Evolutionary conservation across 208 protist species (phyloP), one percentile per base, ranked within the genome.

Genomic region (Zelonia costaricensis): DNA sequence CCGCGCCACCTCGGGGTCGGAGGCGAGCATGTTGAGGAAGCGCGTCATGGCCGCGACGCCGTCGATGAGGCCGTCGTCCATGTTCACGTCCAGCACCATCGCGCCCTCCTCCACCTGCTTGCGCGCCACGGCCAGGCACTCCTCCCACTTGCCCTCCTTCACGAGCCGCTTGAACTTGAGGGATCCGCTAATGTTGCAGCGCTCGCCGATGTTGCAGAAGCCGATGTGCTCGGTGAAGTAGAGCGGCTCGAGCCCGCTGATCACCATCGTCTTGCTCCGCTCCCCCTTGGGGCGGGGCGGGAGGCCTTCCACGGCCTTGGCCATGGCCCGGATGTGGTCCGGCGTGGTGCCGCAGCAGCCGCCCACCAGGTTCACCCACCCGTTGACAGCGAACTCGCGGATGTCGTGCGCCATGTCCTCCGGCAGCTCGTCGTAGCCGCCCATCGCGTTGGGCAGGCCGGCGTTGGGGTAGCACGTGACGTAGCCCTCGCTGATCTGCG

Each of bases 21-120:
- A 93, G 46, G 85, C 92, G 59, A 98, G 72, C 27, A 98, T 77
- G 64, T 95, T 93, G 20, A 98, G 58, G 45, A 99, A 98, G 56
- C 92, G 95, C 35, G 64, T 85, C 78, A 99, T 98, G 23, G 88
- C 86, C 13, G 58, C 60, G 6, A 91, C 80, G 60, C 84, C 79
- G 67, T 99, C 97, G 56, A 99, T 74, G 73, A 99, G 80, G 51
- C 96, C 97, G 54, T 99, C 98, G 69, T 99, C 98, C 69, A 99
- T 88, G 81, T 99, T 99, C 46, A 99, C 85, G 76, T 99, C 98
- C 31, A 99, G 65, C 10, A 99, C 78, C 83, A 98, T 97, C 7
- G 97, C 97, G 38, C 97, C 97, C n/a, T 90, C 79, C 56, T 98
- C 89, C 2, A 98, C 92, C 77, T 98, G 93, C 69, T 76, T 69